A percentile compares a stretch with the other conserved stretches of the same genome.
These are phyloP conservation scores for Curvularia verruculosa DNA, from an alignment of 2,329 filamentous ascomycete species.

Conservation along the genomic window DNA sequence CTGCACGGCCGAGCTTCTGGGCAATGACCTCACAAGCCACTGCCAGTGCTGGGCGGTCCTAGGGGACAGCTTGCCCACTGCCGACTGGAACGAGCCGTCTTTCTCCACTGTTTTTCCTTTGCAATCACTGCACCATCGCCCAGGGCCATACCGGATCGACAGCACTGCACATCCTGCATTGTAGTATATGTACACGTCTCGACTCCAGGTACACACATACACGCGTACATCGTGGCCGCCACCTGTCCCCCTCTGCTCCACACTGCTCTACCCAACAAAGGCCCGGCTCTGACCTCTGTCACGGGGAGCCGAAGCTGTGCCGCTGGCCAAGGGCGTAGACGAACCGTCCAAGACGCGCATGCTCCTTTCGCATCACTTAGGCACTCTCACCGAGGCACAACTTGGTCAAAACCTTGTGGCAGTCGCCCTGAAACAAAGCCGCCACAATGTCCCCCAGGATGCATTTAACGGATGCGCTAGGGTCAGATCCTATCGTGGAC, in stretches of 20 bases:
- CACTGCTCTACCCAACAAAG: background rate
- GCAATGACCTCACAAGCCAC: slow-evolving; percentile 32
- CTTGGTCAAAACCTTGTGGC: slow-evolving; percentile 6
- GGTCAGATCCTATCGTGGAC: slow-evolving; percentile 58
- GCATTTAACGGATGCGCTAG: slow-evolving; percentile 46
- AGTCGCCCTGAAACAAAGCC: background rate
- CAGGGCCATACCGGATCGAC: slow-evolving; percentile 11
- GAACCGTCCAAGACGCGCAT: slow-evolving; percentile 9
- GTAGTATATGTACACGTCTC: background rate
- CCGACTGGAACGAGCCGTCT: slow-evolving; percentile 8
- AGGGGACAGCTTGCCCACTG: background rate
- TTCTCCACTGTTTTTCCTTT: slow-evolving; percentile 9
- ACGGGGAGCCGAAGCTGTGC: background rate
- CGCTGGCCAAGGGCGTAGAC: slow-evolving; percentile 10
- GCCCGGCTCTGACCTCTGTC: background rate
- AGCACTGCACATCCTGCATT: slow-evolving; percentile 4
- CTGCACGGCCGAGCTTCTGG: slow-evolving; percentile 20
- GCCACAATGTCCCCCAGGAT: slow-evolving; percentile 16
- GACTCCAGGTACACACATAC: background rate
- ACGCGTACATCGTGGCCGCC: background rate
- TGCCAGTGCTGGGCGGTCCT: background rate
- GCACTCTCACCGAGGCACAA: background rate
- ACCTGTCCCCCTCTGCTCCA: background rate
- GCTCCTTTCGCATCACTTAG: background rate
- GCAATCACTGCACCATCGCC: background rate